phyloP scores from a whole-genome alignment of 306 rosid genomes.

The Medicago lupulina region DNA sequence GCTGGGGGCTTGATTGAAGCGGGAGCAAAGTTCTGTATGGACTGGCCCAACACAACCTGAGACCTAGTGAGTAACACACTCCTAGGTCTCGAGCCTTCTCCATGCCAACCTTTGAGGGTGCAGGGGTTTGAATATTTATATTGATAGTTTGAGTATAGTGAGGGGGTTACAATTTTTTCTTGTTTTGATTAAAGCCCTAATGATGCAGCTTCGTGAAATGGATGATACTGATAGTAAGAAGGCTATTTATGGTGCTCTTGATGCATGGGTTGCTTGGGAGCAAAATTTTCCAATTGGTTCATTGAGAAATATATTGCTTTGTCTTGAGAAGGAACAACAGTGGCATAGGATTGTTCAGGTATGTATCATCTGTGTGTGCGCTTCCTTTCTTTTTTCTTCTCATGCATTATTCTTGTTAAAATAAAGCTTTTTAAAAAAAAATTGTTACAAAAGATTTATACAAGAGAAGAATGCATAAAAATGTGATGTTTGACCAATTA shows the following conservation, averaged over 20 bases:
- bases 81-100: too few species aligned
- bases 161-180: slow-evolving; percentile 4
- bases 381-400: slow-evolving; percentile 16
- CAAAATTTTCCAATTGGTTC: slow-evolving; percentile 73
- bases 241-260: slow-evolving; percentile 83
- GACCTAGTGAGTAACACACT: too few species aligned
- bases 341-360: slow-evolving; percentile 91
- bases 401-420: slow-evolving; percentile 23
- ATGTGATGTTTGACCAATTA: too few species aligned
- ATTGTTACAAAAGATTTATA: too few species aligned
- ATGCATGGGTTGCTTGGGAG: slow-evolving; percentile 98
- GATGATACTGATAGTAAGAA: slow-evolving; percentile 78
- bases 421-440: too few species aligned
- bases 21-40: too few species aligned
- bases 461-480: too few species aligned
- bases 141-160: not conserved
- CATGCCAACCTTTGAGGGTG: too few species aligned
- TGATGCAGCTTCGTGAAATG: slow-evolving; percentile 73
- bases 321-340: slow-evolving; percentile 83
- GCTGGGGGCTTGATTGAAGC: too few species aligned
- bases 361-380: slow-evolving; percentile 35
- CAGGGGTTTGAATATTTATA: not conserved
- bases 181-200: slow-evolving; percentile 31
- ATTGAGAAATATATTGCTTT: slow-evolving; percentile 58
- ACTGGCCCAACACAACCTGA: too few species aligned